Base-by-base conservation (phyloP, 148 eudicot species). In the Vaccinium myrtillus region DNA sequence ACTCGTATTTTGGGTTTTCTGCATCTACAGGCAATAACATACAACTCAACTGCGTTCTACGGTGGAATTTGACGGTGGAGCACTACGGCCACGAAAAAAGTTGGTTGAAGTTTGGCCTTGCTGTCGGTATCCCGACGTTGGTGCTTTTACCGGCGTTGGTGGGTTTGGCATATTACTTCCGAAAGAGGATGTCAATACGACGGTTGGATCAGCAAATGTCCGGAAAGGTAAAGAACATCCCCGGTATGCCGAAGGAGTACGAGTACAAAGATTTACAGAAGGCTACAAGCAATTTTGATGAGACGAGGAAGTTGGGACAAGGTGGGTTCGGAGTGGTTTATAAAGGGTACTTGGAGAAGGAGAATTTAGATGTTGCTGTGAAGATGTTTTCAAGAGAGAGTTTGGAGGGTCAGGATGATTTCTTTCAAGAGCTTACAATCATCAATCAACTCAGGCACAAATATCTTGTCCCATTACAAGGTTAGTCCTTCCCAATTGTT, bases 271-370 rank as follows among this genome's bases (percentile, higher is more conserved):
- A 94, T 1, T 71, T 96, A 88, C 92, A 86, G 81, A 94, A 89
- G 56, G 99, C 99, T 18, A 96, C 99, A 0, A 87, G 77, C 54
- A 91, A 90, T 32, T 94, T 94, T 53, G 94, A 96, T 8, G 94
- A 89, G 75, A 94, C 87, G 90, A 86, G 86, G 71, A 93, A 91
- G 83, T 83, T 96, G 8, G 99, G 99, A 1, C 88, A 93, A 81
- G 99, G 99, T 6, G 99, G 97, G 0, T 96, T 81, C 65, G 99
- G 99, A 2, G 93, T 91, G 1, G 99, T 96, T 0, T 96, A 92
- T 27, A 89, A 49, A 80, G 99, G 98, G 46, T 36, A 65, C 0
- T 58, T 96, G 30, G 83, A 83, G 0, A 75, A 39, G 46, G 95
- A 96, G 77, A 83, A 85, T 56, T 36, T 85, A 46, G 95, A 92